Evolutionary conservation across 257 asterid genomes (phyloP).

Genomic region (Salvia rosmarinus): DNA sequence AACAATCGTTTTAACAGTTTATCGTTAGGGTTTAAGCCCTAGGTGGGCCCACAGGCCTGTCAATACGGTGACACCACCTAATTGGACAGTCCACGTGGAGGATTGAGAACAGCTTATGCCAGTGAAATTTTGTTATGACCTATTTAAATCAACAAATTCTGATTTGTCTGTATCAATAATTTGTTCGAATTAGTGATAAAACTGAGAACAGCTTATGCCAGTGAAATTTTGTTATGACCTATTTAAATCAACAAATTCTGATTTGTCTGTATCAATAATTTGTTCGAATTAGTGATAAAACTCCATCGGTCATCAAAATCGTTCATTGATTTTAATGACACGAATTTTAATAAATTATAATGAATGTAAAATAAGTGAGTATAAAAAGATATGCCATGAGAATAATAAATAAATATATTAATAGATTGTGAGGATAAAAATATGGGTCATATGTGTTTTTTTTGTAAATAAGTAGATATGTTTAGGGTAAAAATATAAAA

Average conservation of each 20-base stretch:
- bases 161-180: not conserved
- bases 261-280: not conserved
- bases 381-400: too few relatives aligned
- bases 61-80: slow-evolving; percentile 32
- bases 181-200: too few relatives aligned
- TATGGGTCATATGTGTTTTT: too few relatives aligned
- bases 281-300: too few relatives aligned
- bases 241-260: not conserved
- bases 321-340: too few relatives aligned
- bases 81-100: slow-evolving; percentile 32
- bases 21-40: slow-evolving; percentile 2
- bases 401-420: too few relatives aligned
- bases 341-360: too few relatives aligned
- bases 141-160: not conserved
- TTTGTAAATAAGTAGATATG: too few relatives aligned
- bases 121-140: not conserved
- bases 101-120: not conserved
- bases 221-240: not conserved
- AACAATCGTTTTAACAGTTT: slow-evolving; percentile 31
- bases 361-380: too few relatives aligned
- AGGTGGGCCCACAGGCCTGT: slow-evolving; percentile 29
- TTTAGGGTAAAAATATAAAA: too few relatives aligned
- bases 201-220: not conserved
- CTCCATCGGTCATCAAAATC: too few relatives aligned
- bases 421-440: too few relatives aligned